Percentiles rank a stretch among this genome's conserved stretches.
phyloP scores from a whole-genome alignment of 176 grass and related monocot genomes.

The Eragrostis nindensis region DNA sequence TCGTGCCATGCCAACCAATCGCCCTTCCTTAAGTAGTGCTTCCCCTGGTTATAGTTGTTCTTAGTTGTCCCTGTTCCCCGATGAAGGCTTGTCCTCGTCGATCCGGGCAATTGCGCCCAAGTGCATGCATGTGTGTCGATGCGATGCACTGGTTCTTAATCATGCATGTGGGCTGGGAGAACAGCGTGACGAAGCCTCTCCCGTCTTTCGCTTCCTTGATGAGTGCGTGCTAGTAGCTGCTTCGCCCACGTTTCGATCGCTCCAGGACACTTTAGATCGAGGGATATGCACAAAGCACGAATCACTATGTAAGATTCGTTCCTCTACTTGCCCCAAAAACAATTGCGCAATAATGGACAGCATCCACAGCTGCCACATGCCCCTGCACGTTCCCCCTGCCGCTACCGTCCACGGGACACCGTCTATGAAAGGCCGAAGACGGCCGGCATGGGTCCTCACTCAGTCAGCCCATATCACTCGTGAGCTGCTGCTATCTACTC shows the following conservation, averaged over 20 bases:
- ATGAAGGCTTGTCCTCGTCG: too few relatives aligned
- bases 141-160: too few relatives aligned
- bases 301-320: neutral
- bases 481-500: neutral
- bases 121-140: too few relatives aligned
- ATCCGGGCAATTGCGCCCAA: too few relatives aligned
- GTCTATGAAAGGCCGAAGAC: constrained; percentile 22
- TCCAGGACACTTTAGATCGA: too few relatives aligned
- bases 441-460: neutral
- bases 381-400: constrained; percentile 8
- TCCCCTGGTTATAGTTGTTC: neutral
- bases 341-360: constrained; percentile 23
- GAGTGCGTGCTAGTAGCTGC: too few relatives aligned
- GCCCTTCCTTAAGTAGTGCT: neutral
- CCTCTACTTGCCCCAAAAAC: constrained; percentile 12
- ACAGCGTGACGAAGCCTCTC: too few relatives aligned
- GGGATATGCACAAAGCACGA: too few relatives aligned
- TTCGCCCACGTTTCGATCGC: too few relatives aligned
- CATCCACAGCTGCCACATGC: constrained; percentile 25
- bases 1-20: neutral
- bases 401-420: constrained; percentile 20
- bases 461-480: neutral
- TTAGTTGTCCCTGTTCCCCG: too few relatives aligned
- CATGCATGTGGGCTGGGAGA: too few relatives aligned
- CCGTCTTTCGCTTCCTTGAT: too few relatives aligned